Evolutionary conservation across 495 filamentous ascomycete genomes (phyloP).

Genomic region (Trichoderma gamsii): DNA sequence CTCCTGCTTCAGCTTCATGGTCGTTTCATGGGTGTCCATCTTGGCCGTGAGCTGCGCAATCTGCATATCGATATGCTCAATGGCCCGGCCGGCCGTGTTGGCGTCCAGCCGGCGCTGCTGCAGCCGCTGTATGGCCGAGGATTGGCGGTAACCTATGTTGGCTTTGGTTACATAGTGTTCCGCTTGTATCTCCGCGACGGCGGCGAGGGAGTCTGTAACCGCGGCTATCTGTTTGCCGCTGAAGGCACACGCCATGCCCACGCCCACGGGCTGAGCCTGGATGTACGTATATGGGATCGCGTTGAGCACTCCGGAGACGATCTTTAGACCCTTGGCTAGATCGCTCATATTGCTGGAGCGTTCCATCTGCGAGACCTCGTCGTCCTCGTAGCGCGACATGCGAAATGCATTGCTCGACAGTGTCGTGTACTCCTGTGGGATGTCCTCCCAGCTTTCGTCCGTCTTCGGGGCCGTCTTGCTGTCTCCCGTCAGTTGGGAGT

Average conservation of each 20-base stretch:
- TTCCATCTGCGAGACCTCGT: neutral
- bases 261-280: neutral
- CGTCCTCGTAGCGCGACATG: neutral
- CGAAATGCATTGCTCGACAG: neutral
- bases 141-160: neutral
- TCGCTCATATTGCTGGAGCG: neutral
- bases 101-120: neutral
- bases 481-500: neutral
- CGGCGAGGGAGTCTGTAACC: neutral
- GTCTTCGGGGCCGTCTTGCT: neutral
- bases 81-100: neutral
- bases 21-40: neutral
- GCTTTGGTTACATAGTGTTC: neutral
- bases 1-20: neutral
- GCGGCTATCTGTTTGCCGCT: neutral
- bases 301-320: neutral
- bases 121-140: neutral
- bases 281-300: neutral
- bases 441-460: neutral
- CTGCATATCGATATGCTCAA: neutral
- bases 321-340: neutral
- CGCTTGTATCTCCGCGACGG: neutral
- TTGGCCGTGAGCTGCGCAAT: neutral
- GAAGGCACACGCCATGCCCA: neutral
- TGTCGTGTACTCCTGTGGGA: neutral